Evolutionary conservation across 2,329 filamentous ascomycete species (phyloP).

Genomic region (Ophiostoma novo-ulmi): DNA sequence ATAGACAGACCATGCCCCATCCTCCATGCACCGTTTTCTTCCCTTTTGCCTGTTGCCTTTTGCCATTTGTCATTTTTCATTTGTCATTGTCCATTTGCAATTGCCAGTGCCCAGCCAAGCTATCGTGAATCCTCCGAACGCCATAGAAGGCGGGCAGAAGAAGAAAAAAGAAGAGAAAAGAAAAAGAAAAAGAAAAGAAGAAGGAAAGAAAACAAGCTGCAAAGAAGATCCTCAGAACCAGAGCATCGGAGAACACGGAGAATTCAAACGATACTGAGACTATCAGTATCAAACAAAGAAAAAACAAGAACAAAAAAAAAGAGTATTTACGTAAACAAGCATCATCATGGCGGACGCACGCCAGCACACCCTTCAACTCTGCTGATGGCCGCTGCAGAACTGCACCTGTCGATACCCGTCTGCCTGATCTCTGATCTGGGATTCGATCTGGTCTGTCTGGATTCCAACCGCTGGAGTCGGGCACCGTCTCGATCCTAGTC

Average conservation of each 20-base stretch:
- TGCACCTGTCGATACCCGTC: background rate
- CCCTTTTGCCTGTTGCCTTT: background rate
- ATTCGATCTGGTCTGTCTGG: background rate
- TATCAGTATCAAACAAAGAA: background rate
- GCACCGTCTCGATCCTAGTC: background rate
- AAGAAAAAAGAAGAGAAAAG: background rate
- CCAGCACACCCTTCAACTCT: background rate
- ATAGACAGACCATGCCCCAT: background rate
- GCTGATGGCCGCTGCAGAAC: constrained; percentile 4
- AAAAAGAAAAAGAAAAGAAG: constrained; percentile 10
- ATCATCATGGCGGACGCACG: background rate
- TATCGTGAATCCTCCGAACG: constrained; percentile 11
- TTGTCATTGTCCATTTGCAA: background rate
- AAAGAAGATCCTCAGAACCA: background rate
- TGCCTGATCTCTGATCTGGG: background rate
- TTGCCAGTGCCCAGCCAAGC: constrained; percentile 5
- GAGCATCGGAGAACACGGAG: background rate
- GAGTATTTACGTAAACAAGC: background rate
- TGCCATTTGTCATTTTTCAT: background rate
- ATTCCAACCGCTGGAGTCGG: background rate
- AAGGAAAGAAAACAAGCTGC: background rate
- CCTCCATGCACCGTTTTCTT: background rate
- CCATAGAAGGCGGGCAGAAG: background rate
- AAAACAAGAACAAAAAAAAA: background rate
- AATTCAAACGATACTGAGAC: background rate